A percentile compares a stretch with the other conserved stretches of the same genome.
These are phyloP conservation scores for Parasarocladium wereldwijsianum DNA, from an alignment of 2,329 filamentous ascomycete genomes.

Conservation along the genomic window DNA sequence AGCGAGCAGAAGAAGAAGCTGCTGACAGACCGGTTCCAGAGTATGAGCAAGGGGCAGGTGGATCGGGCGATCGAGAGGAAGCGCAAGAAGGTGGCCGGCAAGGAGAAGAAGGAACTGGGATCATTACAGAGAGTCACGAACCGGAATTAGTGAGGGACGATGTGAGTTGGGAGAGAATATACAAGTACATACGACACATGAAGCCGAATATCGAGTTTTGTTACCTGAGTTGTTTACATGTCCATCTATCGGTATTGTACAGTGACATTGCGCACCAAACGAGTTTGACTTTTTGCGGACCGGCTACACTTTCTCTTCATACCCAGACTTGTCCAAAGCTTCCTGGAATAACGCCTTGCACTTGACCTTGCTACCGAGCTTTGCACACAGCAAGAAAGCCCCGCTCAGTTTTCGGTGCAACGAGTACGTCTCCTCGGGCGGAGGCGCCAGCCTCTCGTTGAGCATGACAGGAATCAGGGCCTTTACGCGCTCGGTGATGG, in stretches of 20 bases:
- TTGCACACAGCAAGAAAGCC: slow-evolving; percentile 83
- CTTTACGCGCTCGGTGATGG: slow-evolving; percentile 87
- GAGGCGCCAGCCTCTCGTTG: slow-evolving; percentile 71
- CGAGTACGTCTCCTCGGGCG: slow-evolving; percentile 94
- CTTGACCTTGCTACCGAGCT: slow-evolving; percentile 65
- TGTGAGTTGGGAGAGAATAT: too few relatives aligned
- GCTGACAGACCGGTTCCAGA: slow-evolving; percentile 62
- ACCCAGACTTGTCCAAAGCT: slow-evolving; percentile 26
- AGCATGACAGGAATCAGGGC: slow-evolving; percentile 87
- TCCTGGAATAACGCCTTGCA: slow-evolving; percentile 68
- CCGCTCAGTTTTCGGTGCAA: slow-evolving; percentile 90
- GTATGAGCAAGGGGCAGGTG: slow-evolving; percentile 73
- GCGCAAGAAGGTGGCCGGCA: slow-evolving; percentile 75
- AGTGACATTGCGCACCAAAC: background rate
- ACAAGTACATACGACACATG: slow-evolving; percentile 2
- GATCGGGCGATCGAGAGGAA: slow-evolving; percentile 74
- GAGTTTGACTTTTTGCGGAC: background rate
- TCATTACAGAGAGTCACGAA: slow-evolving; percentile 17
- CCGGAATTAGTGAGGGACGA: slow-evolving; percentile 2
- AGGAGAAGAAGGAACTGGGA: slow-evolving; percentile 65
- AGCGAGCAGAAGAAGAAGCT: slow-evolving; percentile 80
- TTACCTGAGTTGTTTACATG: background rate
- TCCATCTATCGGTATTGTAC: background rate
- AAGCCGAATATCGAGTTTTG: slow-evolving; percentile 2
- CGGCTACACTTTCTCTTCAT: slow-evolving; percentile 7